A percentile compares a stretch with the other conserved stretches of the same genome.
Conservation (phyloP, 495 filamentous ascomycete species). For the Lasiosphaeriaceae sp. region DNA sequence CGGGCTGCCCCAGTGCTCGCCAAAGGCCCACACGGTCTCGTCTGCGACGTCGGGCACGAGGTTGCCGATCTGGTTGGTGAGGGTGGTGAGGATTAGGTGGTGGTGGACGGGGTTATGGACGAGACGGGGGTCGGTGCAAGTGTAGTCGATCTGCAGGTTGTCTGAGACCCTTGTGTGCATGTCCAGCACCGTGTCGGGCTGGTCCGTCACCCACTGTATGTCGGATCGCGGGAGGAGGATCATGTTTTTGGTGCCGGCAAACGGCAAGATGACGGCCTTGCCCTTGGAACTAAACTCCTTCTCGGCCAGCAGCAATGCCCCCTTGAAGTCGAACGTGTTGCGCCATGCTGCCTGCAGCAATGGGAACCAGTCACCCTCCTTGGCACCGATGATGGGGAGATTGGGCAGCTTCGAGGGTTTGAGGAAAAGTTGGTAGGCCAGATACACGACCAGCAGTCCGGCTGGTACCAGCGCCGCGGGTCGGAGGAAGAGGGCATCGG, state of each 20-base stretch:
- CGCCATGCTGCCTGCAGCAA: slow-evolving; percentile 29
- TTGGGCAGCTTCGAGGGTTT: slow-evolving; percentile 13
- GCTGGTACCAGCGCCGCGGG: slow-evolving; percentile 24
- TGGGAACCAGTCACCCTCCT: slow-evolving; percentile 35
- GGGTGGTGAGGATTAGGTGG: slow-evolving; percentile 28
- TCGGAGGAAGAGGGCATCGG: slow-evolving; percentile 7
- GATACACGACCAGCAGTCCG: slow-evolving; percentile 21
- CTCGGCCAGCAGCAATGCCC: slow-evolving; percentile 24
- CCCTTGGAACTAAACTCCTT: slow-evolving; percentile 18
- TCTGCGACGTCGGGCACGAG: slow-evolving; percentile 40
- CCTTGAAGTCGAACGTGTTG: slow-evolving; percentile 31
- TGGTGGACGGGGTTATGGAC: slow-evolving; percentile 31
- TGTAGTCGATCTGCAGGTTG: slow-evolving; percentile 36
- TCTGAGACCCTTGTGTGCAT: slow-evolving; percentile 28
- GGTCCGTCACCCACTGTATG: slow-evolving; percentile 39
- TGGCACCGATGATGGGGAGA: slow-evolving; percentile 33
- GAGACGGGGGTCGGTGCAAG: slow-evolving; percentile 30
- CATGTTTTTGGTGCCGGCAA: slow-evolving; percentile 17
- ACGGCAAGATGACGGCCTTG: slow-evolving; percentile 26
- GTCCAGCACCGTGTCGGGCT: slow-evolving; percentile 40
- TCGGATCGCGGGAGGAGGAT: slow-evolving; percentile 39
- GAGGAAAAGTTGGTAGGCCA: slow-evolving; percentile 25
- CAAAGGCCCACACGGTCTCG: slow-evolving; percentile 33
- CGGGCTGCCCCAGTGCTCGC: slow-evolving; percentile 32
- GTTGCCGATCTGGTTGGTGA: slow-evolving; percentile 39